Percentiles rank a stretch among this genome's conserved stretches.
These are phyloP conservation scores for Solanum clarkiae DNA, from an alignment of 257 asterid species.

Conservation along the genomic window DNA sequence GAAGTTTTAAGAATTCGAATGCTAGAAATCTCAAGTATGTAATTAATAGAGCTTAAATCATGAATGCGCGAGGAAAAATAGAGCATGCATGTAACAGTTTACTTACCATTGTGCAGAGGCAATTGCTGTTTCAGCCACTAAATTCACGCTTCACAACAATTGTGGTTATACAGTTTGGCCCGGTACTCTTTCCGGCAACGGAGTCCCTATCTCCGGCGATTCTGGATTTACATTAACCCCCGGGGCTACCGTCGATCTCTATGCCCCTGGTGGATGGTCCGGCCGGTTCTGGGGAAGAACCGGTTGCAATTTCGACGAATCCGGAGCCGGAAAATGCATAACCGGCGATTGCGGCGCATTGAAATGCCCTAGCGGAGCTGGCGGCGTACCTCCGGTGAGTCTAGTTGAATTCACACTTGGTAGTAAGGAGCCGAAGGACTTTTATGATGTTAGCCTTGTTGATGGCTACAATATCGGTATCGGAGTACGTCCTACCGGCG, in stretches of 20 bases:
- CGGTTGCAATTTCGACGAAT: constrained; percentile 43
- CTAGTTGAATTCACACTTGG: constrained; percentile 72
- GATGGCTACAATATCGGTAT: constrained; percentile 79
- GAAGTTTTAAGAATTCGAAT: not conserved
- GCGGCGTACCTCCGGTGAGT: constrained; percentile 65
- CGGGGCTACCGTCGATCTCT: constrained; percentile 43
- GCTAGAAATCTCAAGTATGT: not conserved
- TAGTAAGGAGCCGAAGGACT: constrained; percentile 25
- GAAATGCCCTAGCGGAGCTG: constrained; percentile 59
- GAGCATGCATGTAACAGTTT: not conserved
- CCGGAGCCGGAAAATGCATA: constrained; percentile 51
- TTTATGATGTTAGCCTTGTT: constrained; percentile 83
- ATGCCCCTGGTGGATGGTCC: constrained; percentile 76
- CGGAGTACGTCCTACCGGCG: constrained; percentile 43
- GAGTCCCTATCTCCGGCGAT: constrained; percentile 45
- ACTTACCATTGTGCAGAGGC: constrained; percentile 18
- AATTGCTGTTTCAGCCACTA: constrained; percentile 24
- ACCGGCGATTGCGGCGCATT: constrained; percentile 68
- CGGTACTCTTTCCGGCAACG: constrained; percentile 76
- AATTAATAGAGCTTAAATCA: not conserved
- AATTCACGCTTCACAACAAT: constrained; percentile 60
- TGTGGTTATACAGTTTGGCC: constrained; percentile 81
- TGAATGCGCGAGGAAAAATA: not conserved
- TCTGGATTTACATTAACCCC: constrained; percentile 66
- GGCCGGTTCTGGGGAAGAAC: constrained; percentile 97